phyloP scores from a whole-genome alignment of 495 filamentous ascomycete species.

The Annulohypoxylon stygium region DNA sequence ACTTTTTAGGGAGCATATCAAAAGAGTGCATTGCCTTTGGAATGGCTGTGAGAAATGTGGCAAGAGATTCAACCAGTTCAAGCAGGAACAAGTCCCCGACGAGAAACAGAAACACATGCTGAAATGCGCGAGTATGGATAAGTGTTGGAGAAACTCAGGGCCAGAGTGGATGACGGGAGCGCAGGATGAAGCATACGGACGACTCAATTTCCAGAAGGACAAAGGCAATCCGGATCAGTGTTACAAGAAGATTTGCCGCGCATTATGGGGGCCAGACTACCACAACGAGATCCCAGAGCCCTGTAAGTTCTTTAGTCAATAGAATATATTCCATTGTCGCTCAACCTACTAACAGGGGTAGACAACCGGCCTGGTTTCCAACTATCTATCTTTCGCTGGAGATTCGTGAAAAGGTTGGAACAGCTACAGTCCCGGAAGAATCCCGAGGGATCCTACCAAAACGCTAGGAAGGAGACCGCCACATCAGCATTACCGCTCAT shows the following conservation, averaged over 20 bases:
- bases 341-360: conserved; percentile 11
- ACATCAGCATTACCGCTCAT: neutral
- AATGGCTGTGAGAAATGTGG: conserved; percentile 36
- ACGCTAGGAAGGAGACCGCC: neutral
- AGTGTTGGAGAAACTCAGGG: conserved; percentile 10
- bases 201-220: conserved; percentile 38
- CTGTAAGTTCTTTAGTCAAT: conserved; percentile 15
- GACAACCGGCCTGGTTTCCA: conserved; percentile 34
- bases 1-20: conserved; percentile 35
- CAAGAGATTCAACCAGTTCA: conserved; percentile 31
- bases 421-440: neutral
- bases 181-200: conserved; percentile 31
- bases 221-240: conserved; percentile 21
- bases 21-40: conserved; percentile 36
- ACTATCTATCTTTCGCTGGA: conserved; percentile 20
- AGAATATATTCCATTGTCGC: neutral
- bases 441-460: neutral
- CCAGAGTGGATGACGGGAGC: conserved; percentile 37
- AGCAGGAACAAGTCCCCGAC: conserved; percentile 16
- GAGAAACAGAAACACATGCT: conserved; percentile 31
- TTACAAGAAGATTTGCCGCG: conserved; percentile 37
- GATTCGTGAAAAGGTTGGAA: conserved; percentile 3
- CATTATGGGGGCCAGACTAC: conserved; percentile 27
- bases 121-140: conserved; percentile 1
- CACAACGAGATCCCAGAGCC: conserved; percentile 25